Percentiles rank a stretch among this genome's conserved stretches.
Evolutionary conservation across 768 basidiomycete genomes (phyloP).

Genomic region (Stropharia rugosoannulata): DNA sequence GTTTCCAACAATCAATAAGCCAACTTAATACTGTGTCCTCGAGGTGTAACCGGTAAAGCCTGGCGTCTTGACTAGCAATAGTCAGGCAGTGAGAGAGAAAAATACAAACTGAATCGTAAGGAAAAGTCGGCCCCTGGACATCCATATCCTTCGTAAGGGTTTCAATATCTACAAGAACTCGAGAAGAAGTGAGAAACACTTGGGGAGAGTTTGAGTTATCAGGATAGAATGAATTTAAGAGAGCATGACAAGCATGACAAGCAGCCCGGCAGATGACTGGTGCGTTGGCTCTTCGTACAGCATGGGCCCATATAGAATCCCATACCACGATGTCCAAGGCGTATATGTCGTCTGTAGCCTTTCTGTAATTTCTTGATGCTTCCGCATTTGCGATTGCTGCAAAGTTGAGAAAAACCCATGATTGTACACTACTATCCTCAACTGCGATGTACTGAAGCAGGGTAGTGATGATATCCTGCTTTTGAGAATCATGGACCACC

Average conservation of each 20-base stretch:
- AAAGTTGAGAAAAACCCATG: conserved; percentile 83
- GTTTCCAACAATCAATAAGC: conserved; percentile 73
- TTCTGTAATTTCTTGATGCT: conserved; percentile 16
- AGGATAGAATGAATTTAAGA: conserved; percentile 42
- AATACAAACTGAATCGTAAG: conserved; percentile 87
- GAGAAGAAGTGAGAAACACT: conserved; percentile 49
- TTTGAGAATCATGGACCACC: conserved; percentile 56
- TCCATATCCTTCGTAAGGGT: conserved; percentile 78
- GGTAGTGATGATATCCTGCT: conserved; percentile 50
- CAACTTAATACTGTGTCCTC: conserved; percentile 85
- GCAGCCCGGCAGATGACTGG: conserved; percentile 78
- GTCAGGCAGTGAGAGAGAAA: conserved; percentile 72
- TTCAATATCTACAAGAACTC: conserved; percentile 73
- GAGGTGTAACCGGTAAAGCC: conserved; percentile 81
- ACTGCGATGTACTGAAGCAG: conserved; percentile 62
- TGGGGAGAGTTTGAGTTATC: conserved; percentile 17
- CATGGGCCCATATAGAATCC: conserved; percentile 82
- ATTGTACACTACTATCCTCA: conserved; percentile 67
- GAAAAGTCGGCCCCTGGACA: conserved; percentile 85
- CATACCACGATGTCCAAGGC: conserved; percentile 45
- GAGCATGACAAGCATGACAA: conserved; percentile 60
- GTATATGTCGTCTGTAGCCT: conserved; percentile 1
- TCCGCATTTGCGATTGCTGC: conserved; percentile 67
- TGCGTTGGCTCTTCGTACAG: conserved; percentile 69
- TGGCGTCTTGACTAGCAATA: conserved; percentile 77